Percentiles rank a stretch among this genome's conserved stretches.
phyloP scores from a whole-genome alignment of 768 basidiomycete species.

The Symmetrospora coprosmae region DNA sequence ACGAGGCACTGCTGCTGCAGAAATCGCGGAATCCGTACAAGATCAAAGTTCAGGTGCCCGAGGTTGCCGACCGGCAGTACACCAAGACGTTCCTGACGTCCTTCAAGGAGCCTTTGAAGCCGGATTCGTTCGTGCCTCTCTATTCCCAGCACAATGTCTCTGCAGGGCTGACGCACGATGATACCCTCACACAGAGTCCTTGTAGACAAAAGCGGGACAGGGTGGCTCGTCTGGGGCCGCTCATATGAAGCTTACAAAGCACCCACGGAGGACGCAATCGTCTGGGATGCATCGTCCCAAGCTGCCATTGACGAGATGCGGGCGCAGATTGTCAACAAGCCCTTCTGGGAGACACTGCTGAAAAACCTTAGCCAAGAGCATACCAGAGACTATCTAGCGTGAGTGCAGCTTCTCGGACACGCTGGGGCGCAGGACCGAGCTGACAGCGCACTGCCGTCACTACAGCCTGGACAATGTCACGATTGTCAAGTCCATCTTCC shows the following conservation, averaged over 20 bases:
- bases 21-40: slow-evolving; percentile 54
- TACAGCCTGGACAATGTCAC: slow-evolving; percentile 29
- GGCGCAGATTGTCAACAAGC: slow-evolving; percentile 19
- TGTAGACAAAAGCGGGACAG: slow-evolving; percentile 36
- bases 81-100: slow-evolving; percentile 47
- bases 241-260: slow-evolving; percentile 32
- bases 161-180: background rate
- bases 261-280: slow-evolving; percentile 21
- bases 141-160: background rate
- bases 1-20: slow-evolving; percentile 50
- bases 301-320: slow-evolving; percentile 17
- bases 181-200: slow-evolving; percentile 28
- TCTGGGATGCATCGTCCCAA: slow-evolving; percentile 25
- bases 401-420: background rate
- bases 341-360: slow-evolving; percentile 30
- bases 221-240: slow-evolving; percentile 41
- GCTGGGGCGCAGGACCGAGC: background rate
- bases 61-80: slow-evolving; percentile 36
- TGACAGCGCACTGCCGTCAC: background rate
- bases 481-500: slow-evolving; percentile 45
- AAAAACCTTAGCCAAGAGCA: slow-evolving; percentile 30
- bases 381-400: slow-evolving; percentile 20
- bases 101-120: slow-evolving; percentile 45
- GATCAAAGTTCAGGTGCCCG: slow-evolving; percentile 42
- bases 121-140: slow-evolving; percentile 24